Conservation (phyloP, 768 basidiomycete genomes). For the Auricularia heimuer region DNA sequence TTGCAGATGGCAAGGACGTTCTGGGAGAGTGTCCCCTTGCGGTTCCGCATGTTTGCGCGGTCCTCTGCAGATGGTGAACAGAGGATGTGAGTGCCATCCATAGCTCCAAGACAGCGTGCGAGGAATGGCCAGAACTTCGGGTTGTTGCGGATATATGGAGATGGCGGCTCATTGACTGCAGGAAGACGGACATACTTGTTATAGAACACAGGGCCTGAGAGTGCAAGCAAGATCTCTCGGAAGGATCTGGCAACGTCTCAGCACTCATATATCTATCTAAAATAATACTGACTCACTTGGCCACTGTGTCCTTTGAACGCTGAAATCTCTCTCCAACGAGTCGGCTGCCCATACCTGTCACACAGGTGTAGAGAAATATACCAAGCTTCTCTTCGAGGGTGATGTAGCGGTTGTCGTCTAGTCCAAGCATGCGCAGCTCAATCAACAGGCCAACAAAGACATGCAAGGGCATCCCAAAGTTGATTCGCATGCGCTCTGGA, state of each 20-base stretch:
- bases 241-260: constrained; percentile 20
- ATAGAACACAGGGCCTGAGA: constrained; percentile 22
- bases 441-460: constrained; percentile 21
- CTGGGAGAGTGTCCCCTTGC: constrained; percentile 24
- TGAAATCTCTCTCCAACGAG: constrained; percentile 22
- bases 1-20: constrained; percentile 28
- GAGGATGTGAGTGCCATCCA: constrained; percentile 21
- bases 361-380: constrained; percentile 20
- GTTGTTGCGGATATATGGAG: constrained; percentile 19
- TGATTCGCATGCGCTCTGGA: constrained; percentile 8
- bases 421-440: constrained; percentile 13
- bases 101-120: constrained; percentile 15
- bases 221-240: constrained; percentile 15
- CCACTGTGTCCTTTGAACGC: constrained; percentile 12
- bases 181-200: constrained; percentile 5
- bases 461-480: constrained; percentile 20
- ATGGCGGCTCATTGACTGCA: background rate
- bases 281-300: constrained; percentile 4
- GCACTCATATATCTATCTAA: background rate
- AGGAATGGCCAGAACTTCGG: constrained; percentile 28
- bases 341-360: constrained; percentile 14
- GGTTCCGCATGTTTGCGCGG: constrained; percentile 8
- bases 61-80: constrained; percentile 11
- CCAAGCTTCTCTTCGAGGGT: constrained; percentile 14
- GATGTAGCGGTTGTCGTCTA: constrained; percentile 5